These are phyloP conservation scores for Russula dissimulans DNA, from an alignment of 768 basidiomycete species.

Conservation along the genomic window DNA sequence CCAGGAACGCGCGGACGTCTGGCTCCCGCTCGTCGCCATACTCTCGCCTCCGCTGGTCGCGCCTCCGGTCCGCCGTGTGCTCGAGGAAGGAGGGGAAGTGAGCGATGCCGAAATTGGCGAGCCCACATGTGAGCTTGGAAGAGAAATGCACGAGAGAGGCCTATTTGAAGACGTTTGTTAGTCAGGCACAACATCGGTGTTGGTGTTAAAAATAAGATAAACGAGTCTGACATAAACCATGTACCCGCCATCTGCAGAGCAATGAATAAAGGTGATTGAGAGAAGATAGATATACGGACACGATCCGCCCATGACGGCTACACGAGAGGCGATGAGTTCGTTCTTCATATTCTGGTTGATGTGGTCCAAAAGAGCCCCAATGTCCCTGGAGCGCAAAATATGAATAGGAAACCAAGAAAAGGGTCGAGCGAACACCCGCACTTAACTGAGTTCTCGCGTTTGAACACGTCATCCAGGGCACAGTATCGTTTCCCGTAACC, in stretches of 20 bases:
- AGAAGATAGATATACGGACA: slow-evolving; percentile 23
- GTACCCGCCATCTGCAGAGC: slow-evolving; percentile 9
- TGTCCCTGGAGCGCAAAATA: slow-evolving; percentile 26
- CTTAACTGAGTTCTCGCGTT: slow-evolving; percentile 37
- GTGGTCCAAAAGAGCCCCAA: slow-evolving; percentile 31
- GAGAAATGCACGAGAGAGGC: slow-evolving; percentile 36
- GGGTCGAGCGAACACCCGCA: slow-evolving; percentile 13
- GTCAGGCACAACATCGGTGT: neutral
- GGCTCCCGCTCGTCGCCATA: slow-evolving; percentile 36
- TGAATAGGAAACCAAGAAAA: neutral
- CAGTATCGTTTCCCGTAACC: slow-evolving; percentile 35
- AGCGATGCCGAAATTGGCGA: slow-evolving; percentile 34
- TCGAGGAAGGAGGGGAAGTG: slow-evolving; percentile 36
- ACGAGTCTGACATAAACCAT: slow-evolving; percentile 12
- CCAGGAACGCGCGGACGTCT: slow-evolving; percentile 30
- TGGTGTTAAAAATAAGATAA: neutral
- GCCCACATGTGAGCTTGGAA: slow-evolving; percentile 31
- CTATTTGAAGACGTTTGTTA: slow-evolving; percentile 15
- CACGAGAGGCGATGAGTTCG: slow-evolving; percentile 29
- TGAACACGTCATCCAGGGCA: slow-evolving; percentile 33
- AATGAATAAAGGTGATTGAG: neutral
- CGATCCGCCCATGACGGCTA: slow-evolving; percentile 36
- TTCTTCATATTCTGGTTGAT: slow-evolving; percentile 26
- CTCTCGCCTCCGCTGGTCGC: slow-evolving; percentile 29
- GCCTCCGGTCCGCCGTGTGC: slow-evolving; percentile 32